Percentiles rank a stretch among this genome's conserved stretches.
phyloP scores from a whole-genome alignment of 768 basidiomycete species.

The Coprinopsis marcescibilis region DNA sequence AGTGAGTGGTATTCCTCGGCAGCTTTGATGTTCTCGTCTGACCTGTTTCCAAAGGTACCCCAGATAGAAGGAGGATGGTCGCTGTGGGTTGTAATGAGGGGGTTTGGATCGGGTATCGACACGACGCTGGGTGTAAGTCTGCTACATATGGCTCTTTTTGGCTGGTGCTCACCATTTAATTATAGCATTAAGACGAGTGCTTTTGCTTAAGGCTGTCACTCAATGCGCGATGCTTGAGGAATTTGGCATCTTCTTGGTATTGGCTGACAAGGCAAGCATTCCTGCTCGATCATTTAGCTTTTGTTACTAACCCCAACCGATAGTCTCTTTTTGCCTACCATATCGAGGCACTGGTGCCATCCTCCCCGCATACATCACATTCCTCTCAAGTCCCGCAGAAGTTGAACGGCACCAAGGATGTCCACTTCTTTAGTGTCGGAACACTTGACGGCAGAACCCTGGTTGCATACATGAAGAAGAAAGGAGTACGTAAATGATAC shows the following conservation, averaged over 20 bases:
- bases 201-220: conserved; percentile 90
- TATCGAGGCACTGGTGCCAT: conserved; percentile 93
- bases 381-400: conserved; percentile 83
- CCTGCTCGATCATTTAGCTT: too few species aligned
- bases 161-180: neutral
- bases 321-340: conserved; percentile 89
- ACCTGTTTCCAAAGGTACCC: conserved; percentile 53
- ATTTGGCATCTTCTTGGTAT: conserved; percentile 92
- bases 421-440: conserved; percentile 94
- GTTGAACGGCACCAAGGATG: conserved; percentile 82
- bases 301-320: too few species aligned
- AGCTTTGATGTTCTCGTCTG: neutral
- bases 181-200: conserved; percentile 83
- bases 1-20: conserved; percentile 45
- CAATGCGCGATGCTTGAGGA: conserved; percentile 96
- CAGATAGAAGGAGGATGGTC: conserved; percentile 80
- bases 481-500: conserved; percentile 44
- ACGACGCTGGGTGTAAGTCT: conserved; percentile 74
- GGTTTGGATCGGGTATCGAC: conserved; percentile 95
- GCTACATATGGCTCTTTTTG: neutral
- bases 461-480: conserved; percentile 95
- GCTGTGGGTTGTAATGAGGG: conserved; percentile 95
- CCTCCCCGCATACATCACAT: conserved; percentile 61
- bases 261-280: conserved; percentile 77
- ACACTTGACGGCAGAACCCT: conserved; percentile 80